phyloP scores from a whole-genome alignment of 2,329 filamentous ascomycete species.

The Cercospora sp. region DNA sequence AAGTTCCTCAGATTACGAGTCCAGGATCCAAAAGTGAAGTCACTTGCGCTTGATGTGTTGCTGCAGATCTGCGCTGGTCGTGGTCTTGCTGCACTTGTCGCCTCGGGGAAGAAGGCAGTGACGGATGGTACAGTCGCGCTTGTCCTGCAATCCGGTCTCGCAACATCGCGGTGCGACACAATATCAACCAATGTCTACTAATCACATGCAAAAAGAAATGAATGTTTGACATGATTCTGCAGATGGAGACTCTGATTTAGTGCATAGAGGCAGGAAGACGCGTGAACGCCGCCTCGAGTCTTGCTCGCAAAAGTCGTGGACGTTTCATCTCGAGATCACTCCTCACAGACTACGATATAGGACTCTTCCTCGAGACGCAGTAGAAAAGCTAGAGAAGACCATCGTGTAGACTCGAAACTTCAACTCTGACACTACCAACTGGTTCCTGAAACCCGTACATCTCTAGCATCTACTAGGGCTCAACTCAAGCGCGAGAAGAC shows the following conservation, averaged over 20 bases:
- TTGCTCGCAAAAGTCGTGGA: not conserved
- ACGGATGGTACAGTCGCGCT: not conserved
- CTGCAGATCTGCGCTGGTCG: not conserved
- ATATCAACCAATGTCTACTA: not conserved
- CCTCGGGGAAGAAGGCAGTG: not conserved
- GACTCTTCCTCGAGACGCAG: not conserved
- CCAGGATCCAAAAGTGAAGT: not conserved
- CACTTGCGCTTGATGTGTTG: not conserved
- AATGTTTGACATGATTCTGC: not conserved
- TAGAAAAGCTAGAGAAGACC: not conserved
- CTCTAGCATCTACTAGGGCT: not conserved
- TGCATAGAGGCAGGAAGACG: not conserved
- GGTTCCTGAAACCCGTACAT: not conserved
- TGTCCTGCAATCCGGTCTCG: not conserved
- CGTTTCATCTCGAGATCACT: not conserved
- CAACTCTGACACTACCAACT: not conserved
- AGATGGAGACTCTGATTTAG: not conserved
- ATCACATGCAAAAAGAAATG: not conserved
- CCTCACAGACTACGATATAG: not conserved
- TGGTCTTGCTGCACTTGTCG: not conserved
- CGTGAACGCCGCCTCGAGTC: constrained; percentile 1
- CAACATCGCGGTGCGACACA: not conserved
- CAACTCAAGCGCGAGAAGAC: not conserved
- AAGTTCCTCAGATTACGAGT: not conserved
- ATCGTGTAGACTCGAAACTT: not conserved